A percentile compares a stretch with the other conserved stretches of the same genome.
phyloP scores from a whole-genome alignment of 345 rosid genomes.

The Dovyalis caffra region DNA sequence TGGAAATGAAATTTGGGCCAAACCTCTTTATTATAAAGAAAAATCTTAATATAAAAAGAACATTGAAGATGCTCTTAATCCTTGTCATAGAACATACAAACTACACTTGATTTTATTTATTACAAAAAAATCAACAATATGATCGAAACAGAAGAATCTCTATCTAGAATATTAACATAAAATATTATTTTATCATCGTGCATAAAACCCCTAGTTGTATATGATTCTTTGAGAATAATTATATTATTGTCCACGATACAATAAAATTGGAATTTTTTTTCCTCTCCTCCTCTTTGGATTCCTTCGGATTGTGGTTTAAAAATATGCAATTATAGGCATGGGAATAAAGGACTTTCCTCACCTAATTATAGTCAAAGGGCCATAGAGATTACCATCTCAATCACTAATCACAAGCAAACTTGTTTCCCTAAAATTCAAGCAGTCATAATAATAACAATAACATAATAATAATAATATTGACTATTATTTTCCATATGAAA shows the following conservation, averaged over 20 bases:
- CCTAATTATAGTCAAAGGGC: not conserved
- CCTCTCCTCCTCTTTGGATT: slow-evolving; percentile 3
- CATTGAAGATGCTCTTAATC: too few relatives aligned
- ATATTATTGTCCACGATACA: not conserved
- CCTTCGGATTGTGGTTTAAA: slow-evolving; percentile 6
- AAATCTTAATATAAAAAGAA: too few relatives aligned
- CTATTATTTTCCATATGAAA: not conserved
- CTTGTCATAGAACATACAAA: not conserved
- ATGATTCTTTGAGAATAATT: slow-evolving; percentile 1
- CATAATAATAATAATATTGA: too few relatives aligned
- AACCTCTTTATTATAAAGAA: too few relatives aligned
- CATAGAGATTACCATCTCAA: not conserved
- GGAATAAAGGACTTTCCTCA: too few relatives aligned
- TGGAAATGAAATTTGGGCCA: too few relatives aligned
- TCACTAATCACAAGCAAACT: slow-evolving; percentile 8
- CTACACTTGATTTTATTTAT: too few relatives aligned
- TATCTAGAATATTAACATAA: slow-evolving; percentile 29
- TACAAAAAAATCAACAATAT: not conserved
- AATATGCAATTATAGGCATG: not conserved
- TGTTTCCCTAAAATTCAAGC: slow-evolving; percentile 2
- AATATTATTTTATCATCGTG: slow-evolving; percentile 29
- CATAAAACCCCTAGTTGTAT: slow-evolving; percentile 26
- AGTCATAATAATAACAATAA: not conserved
- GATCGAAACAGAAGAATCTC: slow-evolving; percentile 37
- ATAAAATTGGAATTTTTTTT: not conserved